These are phyloP conservation scores for Penicillium psychrosexuale DNA, from an alignment of 2,329 filamentous ascomycete genomes.

Conservation along the genomic window DNA sequence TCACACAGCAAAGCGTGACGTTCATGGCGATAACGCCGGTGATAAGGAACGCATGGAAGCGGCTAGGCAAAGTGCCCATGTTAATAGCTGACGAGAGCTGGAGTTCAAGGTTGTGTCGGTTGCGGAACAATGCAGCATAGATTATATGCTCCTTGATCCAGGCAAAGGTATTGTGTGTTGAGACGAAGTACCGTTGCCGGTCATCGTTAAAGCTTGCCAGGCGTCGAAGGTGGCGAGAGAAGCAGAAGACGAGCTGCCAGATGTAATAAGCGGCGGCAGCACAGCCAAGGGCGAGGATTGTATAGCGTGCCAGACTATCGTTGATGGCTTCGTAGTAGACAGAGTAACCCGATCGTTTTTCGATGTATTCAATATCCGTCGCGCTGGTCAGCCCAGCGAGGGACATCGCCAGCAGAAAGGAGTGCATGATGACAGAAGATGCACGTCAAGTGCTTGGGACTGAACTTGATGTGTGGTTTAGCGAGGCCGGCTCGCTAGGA, in stretches of 20 bases:
- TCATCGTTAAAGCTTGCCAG: slow-evolving; percentile 75
- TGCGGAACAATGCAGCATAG: slow-evolving; percentile 46
- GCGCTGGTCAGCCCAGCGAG: slow-evolving; percentile 31
- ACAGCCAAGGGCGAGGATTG: slow-evolving; percentile 62
- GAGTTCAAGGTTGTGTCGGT: slow-evolving; percentile 46
- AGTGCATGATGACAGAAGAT: slow-evolving; percentile 18
- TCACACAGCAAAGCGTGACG: slow-evolving; percentile 50
- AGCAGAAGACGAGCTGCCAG: slow-evolving; percentile 62
- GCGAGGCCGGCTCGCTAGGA: slow-evolving; percentile 34
- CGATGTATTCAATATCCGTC: slow-evolving; percentile 25
- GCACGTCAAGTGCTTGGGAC: neutral
- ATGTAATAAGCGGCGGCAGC: slow-evolving; percentile 62
- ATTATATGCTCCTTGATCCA: slow-evolving; percentile 67
- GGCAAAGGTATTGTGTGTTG: slow-evolving; percentile 55
- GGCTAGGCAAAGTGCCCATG: slow-evolving; percentile 47
- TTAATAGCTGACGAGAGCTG: slow-evolving; percentile 44
- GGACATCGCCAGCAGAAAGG: slow-evolving; percentile 23
- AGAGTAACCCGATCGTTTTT: slow-evolving; percentile 22
- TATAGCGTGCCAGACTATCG: slow-evolving; percentile 57
- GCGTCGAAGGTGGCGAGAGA: slow-evolving; percentile 67
- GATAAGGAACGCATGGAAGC: slow-evolving; percentile 46
- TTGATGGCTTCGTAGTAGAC: slow-evolving; percentile 43
- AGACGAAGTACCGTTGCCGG: slow-evolving; percentile 73
- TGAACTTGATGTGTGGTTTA: slow-evolving; percentile 1
- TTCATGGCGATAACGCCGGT: slow-evolving; percentile 43